Conservation (phyloP, 352 stramenopile genomes). For the Globisporangium middletonii region DNA sequence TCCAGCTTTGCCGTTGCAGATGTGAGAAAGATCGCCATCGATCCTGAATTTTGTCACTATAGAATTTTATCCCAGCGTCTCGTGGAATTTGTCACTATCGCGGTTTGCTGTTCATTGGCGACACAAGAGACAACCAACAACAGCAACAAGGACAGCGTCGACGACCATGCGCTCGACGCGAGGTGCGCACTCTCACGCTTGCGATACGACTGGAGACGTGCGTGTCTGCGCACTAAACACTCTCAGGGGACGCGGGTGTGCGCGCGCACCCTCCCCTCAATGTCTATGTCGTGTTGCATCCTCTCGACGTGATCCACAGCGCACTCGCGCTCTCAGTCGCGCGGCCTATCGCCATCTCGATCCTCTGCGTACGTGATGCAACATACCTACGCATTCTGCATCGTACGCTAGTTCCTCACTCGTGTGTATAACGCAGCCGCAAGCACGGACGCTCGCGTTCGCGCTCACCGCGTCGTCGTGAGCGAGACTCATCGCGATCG, state of each 20-base stretch:
- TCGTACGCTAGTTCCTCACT: not conserved
- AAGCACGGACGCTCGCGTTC: slow-evolving; percentile 1
- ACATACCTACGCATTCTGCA: not conserved
- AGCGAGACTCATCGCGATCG: slow-evolving; percentile 6
- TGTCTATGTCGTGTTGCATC: too few species aligned
- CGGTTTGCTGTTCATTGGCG: too few species aligned
- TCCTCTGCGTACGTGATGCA: slow-evolving; percentile 2
- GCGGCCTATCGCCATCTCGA: slow-evolving; percentile 22
- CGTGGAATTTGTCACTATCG: too few species aligned
- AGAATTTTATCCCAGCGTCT: too few species aligned
- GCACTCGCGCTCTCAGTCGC: slow-evolving; percentile 18
- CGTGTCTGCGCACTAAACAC: slow-evolving; percentile 9
- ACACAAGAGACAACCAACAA: too few species aligned
- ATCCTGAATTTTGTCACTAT: not conserved
- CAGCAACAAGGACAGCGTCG: too few species aligned
- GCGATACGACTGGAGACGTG: too few species aligned
- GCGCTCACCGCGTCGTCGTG: slow-evolving; percentile 1
- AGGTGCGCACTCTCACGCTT: not conserved
- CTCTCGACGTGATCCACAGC: slow-evolving; percentile 18
- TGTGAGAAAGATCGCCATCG: not conserved
- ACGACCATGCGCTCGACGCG: not conserved
- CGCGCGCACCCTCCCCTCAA: not conserved
- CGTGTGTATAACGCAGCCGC: not conserved
- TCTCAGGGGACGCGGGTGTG: slow-evolving; percentile 8
- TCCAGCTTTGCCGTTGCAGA: not conserved